Percentiles rank a stretch among this genome's conserved stretches.
Evolutionary conservation across 139 green algal species (phyloP).

Genomic region (Picochlorum sp.): DNA sequence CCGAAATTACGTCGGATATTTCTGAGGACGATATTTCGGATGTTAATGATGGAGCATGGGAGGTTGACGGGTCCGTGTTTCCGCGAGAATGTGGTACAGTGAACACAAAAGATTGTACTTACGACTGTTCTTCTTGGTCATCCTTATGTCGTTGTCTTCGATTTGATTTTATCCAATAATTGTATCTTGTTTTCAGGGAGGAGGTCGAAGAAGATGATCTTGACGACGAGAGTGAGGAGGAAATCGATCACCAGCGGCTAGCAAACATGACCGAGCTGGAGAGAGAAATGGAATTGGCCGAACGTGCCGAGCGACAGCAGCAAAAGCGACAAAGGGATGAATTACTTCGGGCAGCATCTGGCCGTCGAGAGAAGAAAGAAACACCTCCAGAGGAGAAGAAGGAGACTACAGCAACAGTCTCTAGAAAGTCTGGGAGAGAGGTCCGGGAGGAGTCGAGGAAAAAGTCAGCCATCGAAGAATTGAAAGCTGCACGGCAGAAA

Average conservation of each 20-base stretch:
- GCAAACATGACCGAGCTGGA: constrained; percentile 53
- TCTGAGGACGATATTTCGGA: not conserved
- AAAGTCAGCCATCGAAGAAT: constrained; percentile 33
- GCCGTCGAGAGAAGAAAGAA: not conserved
- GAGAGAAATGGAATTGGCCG: constrained; percentile 45
- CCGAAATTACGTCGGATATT: not conserved
- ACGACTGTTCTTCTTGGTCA: too few species aligned
- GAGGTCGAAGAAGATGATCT: constrained; percentile 6
- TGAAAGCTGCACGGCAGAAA: constrained; percentile 19
- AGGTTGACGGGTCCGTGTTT: not conserved
- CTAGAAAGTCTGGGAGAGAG: constrained; percentile 7
- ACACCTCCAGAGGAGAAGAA: not conserved
- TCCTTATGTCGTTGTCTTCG: too few species aligned
- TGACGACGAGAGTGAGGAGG: constrained; percentile 15
- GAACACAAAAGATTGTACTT: too few species aligned
- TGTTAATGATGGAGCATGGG: not conserved
- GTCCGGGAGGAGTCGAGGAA: constrained; percentile 25
- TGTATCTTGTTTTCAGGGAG: not conserved
- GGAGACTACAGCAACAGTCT: not conserved
- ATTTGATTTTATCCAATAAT: not conserved
- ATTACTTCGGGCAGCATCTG: constrained; percentile 9
- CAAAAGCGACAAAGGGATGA: constrained; percentile 18
- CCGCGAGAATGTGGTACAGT: too few species aligned
- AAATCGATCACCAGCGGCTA: constrained; percentile 24
- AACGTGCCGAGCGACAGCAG: constrained; percentile 31